Base-by-base conservation (phyloP, 129 eudicot species). In the Lonicera japonica region DNA sequence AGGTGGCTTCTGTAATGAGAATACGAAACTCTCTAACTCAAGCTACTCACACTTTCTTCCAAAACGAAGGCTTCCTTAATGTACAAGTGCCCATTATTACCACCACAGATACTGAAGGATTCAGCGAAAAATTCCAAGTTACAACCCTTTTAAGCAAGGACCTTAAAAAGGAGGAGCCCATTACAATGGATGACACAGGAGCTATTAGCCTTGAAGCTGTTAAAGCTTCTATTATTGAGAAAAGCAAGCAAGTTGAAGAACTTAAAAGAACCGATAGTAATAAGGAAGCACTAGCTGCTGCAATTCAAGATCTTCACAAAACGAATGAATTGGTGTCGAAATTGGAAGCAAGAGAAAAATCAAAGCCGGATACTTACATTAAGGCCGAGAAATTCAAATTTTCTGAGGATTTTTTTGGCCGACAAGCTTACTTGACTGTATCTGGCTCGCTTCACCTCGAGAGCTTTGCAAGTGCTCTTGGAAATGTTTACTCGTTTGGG, bases 1-100 rank as follows among this genome's bases (percentile, higher is more conserved):
- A 90, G 97, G 97, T 90, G 18, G 97, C 97, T 60, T 91, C 94
- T 39, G 79, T 91, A 20, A 70, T 76, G 81, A 72, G 88, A 67
- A 82, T 91, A 25, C 79, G 89, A 25, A 76, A 67, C 18, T 81
- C 81, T 0, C 61, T 91, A 23, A 84, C 71, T 62, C 94, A 79
- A 20, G 95, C 86, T 1, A 77, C 81, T 51, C 85, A 81, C 51
- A 46, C 73, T 14, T 91, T 91, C 68, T 91, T 87, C 77, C 87
- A 75, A 16, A 69, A 84, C 56, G 76, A 87, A 4, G 87, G 81
- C 0, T 92, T 87, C 57, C 77, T 92, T 43, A 66, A 80, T 61
- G 98, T 92, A 21, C 88, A 87, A 64, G 91, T 84, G 46, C 98
- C 98, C 13, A 53, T 87, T 8, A 75, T 87, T 73, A 92, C 96